These are phyloP conservation scores for Phyllosticta paracitricarpa DNA, from an alignment of 2,329 filamentous ascomycete species.

Conservation along the genomic window DNA sequence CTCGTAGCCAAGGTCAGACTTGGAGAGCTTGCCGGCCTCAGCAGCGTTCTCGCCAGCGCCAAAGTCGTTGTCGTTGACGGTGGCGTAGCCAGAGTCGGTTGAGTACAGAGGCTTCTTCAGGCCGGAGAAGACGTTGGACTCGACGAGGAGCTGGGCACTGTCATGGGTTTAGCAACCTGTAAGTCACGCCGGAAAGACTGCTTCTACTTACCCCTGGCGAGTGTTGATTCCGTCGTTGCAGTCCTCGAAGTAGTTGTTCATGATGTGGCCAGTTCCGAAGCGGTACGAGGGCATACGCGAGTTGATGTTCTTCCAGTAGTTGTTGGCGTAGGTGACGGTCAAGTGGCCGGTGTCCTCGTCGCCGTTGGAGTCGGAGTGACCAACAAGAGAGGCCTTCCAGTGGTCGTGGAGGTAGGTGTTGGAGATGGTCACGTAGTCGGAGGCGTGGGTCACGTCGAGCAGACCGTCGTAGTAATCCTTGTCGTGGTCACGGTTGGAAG, in stretches of 20 bases:
- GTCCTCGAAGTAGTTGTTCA: conserved; percentile 40
- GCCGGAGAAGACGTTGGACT: conserved; percentile 30
- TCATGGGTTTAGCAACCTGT: neutral
- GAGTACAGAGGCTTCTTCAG: conserved; percentile 26
- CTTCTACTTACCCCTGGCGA: neutral
- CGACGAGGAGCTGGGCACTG: conserved; percentile 33
- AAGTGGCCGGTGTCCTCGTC: conserved; percentile 52
- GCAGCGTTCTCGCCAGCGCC: conserved; percentile 25
- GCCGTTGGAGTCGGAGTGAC: conserved; percentile 50
- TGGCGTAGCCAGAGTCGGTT: conserved; percentile 27
- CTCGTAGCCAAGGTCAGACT: conserved; percentile 23
- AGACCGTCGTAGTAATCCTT: conserved; percentile 65
- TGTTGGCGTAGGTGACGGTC: conserved; percentile 56
- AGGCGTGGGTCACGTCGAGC: conserved; percentile 52
- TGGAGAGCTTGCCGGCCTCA: conserved; percentile 22
- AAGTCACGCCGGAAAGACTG: neutral
- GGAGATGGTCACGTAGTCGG: conserved; percentile 51
- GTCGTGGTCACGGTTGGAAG: conserved; percentile 47
- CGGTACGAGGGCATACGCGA: conserved; percentile 53
- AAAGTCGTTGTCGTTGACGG: conserved; percentile 30
- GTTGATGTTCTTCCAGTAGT: conserved; percentile 56
- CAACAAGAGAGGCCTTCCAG: conserved; percentile 51
- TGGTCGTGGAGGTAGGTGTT: conserved; percentile 47
- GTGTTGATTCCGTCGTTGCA: neutral
- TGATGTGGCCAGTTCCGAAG: conserved; percentile 56